phyloP scores from a whole-genome alignment of 2,329 filamentous ascomycete genomes.

The Rosellinia necatrix region DNA sequence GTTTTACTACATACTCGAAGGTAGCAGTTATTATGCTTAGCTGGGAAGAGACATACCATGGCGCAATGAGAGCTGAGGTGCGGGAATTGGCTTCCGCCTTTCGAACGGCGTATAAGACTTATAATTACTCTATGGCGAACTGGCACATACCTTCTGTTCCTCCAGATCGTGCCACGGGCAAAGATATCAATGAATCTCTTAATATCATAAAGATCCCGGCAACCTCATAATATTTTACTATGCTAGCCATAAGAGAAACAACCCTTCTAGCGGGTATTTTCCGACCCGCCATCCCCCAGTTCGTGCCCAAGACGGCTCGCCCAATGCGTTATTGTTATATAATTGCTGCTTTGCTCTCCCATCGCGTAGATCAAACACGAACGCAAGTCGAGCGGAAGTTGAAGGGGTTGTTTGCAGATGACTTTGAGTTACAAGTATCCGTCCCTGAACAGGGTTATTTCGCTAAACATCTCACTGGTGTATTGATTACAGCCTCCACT shows the following conservation, averaged over 20 bases:
- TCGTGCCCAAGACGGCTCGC: neutral
- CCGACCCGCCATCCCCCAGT: neutral
- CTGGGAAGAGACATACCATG: constrained; percentile 1
- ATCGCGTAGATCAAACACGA: neutral
- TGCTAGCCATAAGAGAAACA: neutral
- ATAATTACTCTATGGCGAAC: neutral
- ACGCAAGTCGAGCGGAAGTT: neutral
- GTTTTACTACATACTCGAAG: neutral
- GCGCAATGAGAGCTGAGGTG: neutral
- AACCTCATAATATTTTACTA: constrained; percentile 4
- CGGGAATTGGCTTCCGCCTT: constrained; percentile 2
- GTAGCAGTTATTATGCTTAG: constrained; percentile 6
- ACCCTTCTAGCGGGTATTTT: neutral
- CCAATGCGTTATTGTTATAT: constrained; percentile 3
- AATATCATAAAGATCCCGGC: neutral
- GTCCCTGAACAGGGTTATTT: constrained; percentile 6
- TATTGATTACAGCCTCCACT: neutral
- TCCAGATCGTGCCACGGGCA: neutral
- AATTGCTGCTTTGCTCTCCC: constrained; percentile 5
- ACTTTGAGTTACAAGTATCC: constrained; percentile 6
- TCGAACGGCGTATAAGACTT: neutral
- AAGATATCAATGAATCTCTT: neutral
- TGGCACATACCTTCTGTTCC: neutral
- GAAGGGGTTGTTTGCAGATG: constrained; percentile 5
- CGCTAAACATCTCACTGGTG: constrained; percentile 7